Evolutionary conservation across 1,284 basidiomycete species (phyloP), one percentile per base, ranked within the genome.

Genomic region (Microbotryum intermedium): DNA sequence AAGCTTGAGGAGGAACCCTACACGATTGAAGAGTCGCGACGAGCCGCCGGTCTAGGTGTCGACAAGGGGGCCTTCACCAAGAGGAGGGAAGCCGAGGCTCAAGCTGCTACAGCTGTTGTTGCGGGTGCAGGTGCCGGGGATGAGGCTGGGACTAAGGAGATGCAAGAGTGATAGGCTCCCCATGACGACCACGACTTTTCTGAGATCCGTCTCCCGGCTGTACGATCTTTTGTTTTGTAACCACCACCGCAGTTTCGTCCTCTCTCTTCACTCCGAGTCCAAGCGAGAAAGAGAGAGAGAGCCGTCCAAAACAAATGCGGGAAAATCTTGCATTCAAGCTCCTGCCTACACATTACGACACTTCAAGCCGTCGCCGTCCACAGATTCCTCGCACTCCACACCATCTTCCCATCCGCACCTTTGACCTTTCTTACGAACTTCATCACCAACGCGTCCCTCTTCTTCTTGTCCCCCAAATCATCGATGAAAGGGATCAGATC

Each of bases 401-500:
- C 86, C 13, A 70, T 66, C 54, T 81, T 72, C n/a, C 84, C 83
- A 43, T 82, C 78, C 0, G 77, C 68, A 56, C 87, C 85, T 59
- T 84, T 87, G 44, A 85, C 80, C 4, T 86, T 82, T 50, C 91
- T 78, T 28, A 89, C 87, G 72, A 86, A 88, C 75, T 90, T 94
- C 50, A 89, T 80, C 42, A 94, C 76, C 62, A 94, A 72, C 74
- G 85, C 90, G 71, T 95, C 91, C 50, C 86, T 78, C 68, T 89
- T 89, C 74, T 93, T 93, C n/a, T 77, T 77, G 71, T 88, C 83
- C 11, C 90, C 77, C 58, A 94, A 83, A 61, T 90, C 90, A 9
- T 79, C 76, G 16, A 95, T 75, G 75, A 92, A 95, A 0, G 86
- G 86, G 16, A 77, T 74, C 67, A 95, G 87, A 26, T 93, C 89